These are phyloP conservation scores for Drechmeria coniospora DNA, from an alignment of 2,329 filamentous ascomycete species.

Conservation along the genomic window DNA sequence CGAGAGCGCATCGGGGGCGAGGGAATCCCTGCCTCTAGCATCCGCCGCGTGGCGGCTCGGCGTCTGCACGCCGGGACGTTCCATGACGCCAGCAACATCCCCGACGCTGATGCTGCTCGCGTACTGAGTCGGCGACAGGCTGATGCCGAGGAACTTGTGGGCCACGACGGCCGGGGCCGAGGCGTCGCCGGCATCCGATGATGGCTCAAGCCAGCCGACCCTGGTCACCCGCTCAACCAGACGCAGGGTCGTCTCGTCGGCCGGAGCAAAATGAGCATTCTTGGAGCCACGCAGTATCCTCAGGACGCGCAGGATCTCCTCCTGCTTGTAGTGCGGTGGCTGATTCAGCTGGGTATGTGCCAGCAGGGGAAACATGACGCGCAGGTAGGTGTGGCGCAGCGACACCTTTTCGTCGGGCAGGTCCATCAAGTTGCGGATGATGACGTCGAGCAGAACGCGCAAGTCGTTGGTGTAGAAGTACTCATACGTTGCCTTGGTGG, in stretches of 20 bases:
- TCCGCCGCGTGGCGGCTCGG: slow-evolving; percentile 44
- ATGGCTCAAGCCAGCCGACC: slow-evolving; percentile 50
- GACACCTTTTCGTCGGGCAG: slow-evolving; percentile 66
- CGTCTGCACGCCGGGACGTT: slow-evolving; percentile 70
- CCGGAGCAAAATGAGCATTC: slow-evolving; percentile 62
- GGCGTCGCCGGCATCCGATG: slow-evolving; percentile 17
- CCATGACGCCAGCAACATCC: slow-evolving; percentile 64
- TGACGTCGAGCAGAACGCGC: slow-evolving; percentile 84
- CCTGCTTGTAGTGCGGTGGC: slow-evolving; percentile 79
- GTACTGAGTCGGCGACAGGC: slow-evolving; percentile 46
- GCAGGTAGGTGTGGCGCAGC: slow-evolving; percentile 83
- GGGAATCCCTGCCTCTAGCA: slow-evolving; percentile 11
- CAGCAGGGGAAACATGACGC: slow-evolving; percentile 79
- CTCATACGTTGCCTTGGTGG: slow-evolving; percentile 78
- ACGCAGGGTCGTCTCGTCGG: slow-evolving; percentile 65
- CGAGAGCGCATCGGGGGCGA: slow-evolving; percentile 3
- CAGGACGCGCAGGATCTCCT: slow-evolving; percentile 67
- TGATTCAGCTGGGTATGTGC: slow-evolving; percentile 81
- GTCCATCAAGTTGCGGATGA: slow-evolving; percentile 92
- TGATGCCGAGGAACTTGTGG: slow-evolving; percentile 53
- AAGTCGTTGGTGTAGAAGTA: slow-evolving; percentile 99
- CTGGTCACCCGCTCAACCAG: slow-evolving; percentile 61
- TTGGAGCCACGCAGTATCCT: slow-evolving; percentile 49
- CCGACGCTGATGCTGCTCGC: slow-evolving; percentile 61
- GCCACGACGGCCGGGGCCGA: slow-evolving; percentile 31